These are phyloP conservation scores for Euphorbia celastroides DNA, from an alignment of 441 rosid species.

Conservation along the genomic window DNA sequence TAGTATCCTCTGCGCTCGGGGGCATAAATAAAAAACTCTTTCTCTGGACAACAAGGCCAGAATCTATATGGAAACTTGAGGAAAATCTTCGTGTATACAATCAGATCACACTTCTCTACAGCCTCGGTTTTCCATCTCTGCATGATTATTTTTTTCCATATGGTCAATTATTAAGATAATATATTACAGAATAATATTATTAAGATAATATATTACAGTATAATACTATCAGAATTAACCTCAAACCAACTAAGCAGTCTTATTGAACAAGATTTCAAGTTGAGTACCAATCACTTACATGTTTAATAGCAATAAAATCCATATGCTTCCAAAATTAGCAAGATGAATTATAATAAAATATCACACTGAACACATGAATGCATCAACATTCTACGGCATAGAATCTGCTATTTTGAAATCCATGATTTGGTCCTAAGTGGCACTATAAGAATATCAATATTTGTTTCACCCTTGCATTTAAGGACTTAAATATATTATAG, in stretches of 20 bases:
- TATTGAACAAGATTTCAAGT: not conserved
- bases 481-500: not conserved
- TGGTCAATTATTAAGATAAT: conserved; percentile 16
- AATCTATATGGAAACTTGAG: conserved; percentile 77
- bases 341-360: no score
- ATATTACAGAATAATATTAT: conserved; percentile 11
- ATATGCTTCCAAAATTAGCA: not conserved
- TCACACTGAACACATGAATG: not conserved
- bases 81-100: conserved; percentile 97
- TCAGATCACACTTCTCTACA: conserved; percentile 79
- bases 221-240: not conserved
- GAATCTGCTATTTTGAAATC: not conserved
- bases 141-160: conserved; percentile 17
- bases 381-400: not conserved
- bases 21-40: conserved; percentile 95
- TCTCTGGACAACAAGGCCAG: conserved; percentile 85
- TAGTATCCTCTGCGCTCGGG: conserved; percentile 94
- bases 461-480: not conserved
- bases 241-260: not conserved
- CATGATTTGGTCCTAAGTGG: not conserved
- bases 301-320: not conserved
- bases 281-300: not conserved
- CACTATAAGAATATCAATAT: not conserved
- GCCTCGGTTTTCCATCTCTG: conserved; percentile 99
- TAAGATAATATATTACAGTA: no score